Percentiles rank a stretch among this genome's conserved stretches.
phyloP scores from a whole-genome alignment of 805 yeast genomes.

The Suhomyces tanzawaensis region DNA sequence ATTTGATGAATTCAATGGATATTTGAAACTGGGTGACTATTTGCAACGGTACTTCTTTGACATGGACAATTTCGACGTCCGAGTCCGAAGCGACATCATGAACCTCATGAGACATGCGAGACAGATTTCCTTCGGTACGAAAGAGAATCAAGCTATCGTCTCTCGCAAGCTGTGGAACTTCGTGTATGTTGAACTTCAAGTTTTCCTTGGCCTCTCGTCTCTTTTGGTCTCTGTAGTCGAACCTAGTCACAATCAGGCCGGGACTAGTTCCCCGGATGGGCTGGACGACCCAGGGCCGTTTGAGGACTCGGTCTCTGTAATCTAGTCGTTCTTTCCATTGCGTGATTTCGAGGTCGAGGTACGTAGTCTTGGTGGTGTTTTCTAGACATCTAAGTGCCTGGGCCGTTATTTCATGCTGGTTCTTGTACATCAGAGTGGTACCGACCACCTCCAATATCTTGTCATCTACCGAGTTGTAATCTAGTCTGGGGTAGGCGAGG shows the following conservation, averaged over 20 bases:
- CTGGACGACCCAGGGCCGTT: slow-evolving; percentile 23
- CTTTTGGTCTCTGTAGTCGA: not conserved
- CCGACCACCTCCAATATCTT: slow-evolving; percentile 26
- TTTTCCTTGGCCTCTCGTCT: not conserved
- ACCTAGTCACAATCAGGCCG: not conserved
- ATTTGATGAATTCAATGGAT: slow-evolving; percentile 18
- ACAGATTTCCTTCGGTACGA: not conserved
- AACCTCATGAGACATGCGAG: not conserved
- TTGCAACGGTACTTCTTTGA: slow-evolving; percentile 13
- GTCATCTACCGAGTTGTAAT: slow-evolving; percentile 19
- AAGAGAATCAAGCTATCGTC: slow-evolving; percentile 1
- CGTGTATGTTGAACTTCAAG: not conserved
- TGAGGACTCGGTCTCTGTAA: slow-evolving; percentile 16
- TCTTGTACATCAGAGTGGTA: slow-evolving; percentile 2
- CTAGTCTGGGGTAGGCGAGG: slow-evolving; percentile 15
- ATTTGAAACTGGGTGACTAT: slow-evolving; percentile 24
- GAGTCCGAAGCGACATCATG: slow-evolving; percentile 1
- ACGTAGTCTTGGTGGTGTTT: not conserved
- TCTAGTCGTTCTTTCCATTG: slow-evolving; percentile 28
- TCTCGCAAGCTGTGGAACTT: slow-evolving; percentile 1
- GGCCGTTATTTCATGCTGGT: not conserved
- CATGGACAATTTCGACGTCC: slow-evolving; percentile 12
- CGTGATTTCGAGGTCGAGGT: slow-evolving; percentile 18
- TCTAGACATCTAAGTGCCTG: not conserved
- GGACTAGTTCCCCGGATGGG: not conserved